phyloP scores from a whole-genome alignment of 495 filamentous ascomycete species.

The Podospora didyma region DNA sequence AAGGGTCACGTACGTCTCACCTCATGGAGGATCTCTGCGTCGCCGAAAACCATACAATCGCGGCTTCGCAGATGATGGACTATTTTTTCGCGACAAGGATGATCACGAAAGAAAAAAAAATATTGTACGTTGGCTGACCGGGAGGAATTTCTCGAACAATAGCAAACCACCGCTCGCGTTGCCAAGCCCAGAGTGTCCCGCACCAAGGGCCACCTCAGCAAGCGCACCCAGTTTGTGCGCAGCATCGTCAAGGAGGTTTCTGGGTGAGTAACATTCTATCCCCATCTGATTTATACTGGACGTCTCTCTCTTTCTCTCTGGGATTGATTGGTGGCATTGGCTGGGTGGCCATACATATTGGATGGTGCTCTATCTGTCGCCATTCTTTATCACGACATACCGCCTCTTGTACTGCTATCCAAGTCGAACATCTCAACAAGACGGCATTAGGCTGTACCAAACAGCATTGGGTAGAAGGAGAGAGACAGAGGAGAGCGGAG shows the following conservation, averaged over 20 bases:
- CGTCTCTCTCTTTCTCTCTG: background rate
- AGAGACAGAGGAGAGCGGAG: background rate
- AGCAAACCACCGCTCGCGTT: constrained; percentile 89
- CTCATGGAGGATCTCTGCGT: constrained; percentile 60
- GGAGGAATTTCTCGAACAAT: constrained; percentile 30
- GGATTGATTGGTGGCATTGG: no score
- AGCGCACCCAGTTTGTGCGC: constrained; percentile 83
- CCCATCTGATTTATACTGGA: no score
- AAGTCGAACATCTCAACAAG: no score
- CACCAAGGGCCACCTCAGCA: constrained; percentile 87
- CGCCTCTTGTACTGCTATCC: no score
- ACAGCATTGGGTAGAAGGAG: no score
- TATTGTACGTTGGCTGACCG: constrained; percentile 34
- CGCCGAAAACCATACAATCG: constrained; percentile 13
- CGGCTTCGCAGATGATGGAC: constrained; percentile 26
- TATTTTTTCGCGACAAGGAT: constrained; percentile 8
- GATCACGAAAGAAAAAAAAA: constrained; percentile 2
- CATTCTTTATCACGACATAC: no score
- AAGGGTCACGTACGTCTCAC: constrained; percentile 79
- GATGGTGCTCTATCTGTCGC: no score
- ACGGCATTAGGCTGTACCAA: no score
- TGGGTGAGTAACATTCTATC: constrained; percentile 40
- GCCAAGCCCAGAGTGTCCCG: constrained; percentile 82
- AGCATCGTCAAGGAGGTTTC: constrained; percentile 95
- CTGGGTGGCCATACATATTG: no score